A percentile compares a stretch with the other conserved stretches of the same genome.
These are phyloP conservation scores for Heritiera littoralis DNA, from an alignment of 345 rosid species.

Conservation along the genomic window DNA sequence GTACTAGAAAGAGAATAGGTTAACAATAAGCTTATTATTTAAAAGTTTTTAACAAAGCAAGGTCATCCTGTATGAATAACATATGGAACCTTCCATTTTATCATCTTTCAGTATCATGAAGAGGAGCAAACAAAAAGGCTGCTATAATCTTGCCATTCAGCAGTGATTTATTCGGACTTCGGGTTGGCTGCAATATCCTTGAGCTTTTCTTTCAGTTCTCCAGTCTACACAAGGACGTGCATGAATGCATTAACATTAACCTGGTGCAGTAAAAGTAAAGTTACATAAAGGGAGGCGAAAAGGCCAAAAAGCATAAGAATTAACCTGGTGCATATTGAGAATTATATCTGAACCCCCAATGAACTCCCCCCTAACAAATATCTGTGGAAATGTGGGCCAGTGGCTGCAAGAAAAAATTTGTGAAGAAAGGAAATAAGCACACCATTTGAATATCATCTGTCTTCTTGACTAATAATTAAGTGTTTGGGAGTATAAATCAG, in stretches of 20 bases:
- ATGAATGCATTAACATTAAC: background rate
- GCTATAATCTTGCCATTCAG: background rate
- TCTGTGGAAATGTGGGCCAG: constrained; percentile 98
- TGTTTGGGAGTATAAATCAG: background rate
- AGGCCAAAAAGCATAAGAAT: background rate
- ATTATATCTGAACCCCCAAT: constrained; percentile 95
- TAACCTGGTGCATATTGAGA: constrained; percentile 89
- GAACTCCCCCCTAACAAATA: constrained; percentile 92
- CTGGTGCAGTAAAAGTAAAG: background rate
- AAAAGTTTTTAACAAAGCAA: background rate
- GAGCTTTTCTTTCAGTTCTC: constrained; percentile 85
- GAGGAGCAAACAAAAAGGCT: background rate
- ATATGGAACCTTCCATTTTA: background rate
- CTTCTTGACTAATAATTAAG: background rate
- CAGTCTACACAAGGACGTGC: constrained; percentile 46
- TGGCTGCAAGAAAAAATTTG: constrained; percentile 48
- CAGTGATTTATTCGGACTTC: constrained; percentile 30
- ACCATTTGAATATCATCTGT: background rate
- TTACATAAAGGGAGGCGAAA: background rate
- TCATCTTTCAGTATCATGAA: background rate
- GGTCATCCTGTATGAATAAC: background rate
- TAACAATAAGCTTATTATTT: background rate
- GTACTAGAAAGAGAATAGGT: background rate
- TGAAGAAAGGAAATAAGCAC: background rate
- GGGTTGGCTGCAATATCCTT: constrained; percentile 44